phyloP scores from a whole-genome alignment of 2,329 filamentous ascomycete genomes.

The Paracamarosporium sp. region DNA sequence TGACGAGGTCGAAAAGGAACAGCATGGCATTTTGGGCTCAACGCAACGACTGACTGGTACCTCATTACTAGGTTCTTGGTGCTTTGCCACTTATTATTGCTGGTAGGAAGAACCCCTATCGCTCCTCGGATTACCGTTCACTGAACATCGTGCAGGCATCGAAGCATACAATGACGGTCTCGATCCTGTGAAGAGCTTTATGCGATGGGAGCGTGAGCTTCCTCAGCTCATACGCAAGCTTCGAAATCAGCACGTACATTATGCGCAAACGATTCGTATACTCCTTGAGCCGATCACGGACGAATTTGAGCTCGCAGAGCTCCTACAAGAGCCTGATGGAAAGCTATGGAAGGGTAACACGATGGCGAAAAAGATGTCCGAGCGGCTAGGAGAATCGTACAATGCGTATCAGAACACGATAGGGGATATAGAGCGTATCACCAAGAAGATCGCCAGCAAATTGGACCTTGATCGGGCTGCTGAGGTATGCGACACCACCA shows the following conservation, averaged over 20 bases:
- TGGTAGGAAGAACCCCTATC: slow-evolving; percentile 20
- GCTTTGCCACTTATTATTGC: slow-evolving; percentile 47
- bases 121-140: not conserved
- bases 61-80: slow-evolving; percentile 31
- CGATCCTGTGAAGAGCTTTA: slow-evolving; percentile 47
- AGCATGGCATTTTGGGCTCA: not conserved
- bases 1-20: not conserved
- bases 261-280: slow-evolving; percentile 42
- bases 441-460: slow-evolving; percentile 44
- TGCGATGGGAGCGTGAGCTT: slow-evolving; percentile 44
- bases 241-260: slow-evolving; percentile 46
- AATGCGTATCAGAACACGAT: slow-evolving; percentile 44
- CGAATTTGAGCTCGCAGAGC: slow-evolving; percentile 42
- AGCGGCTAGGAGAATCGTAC: slow-evolving; percentile 44
- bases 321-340: slow-evolving; percentile 40
- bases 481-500: slow-evolving; percentile 27
- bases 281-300: slow-evolving; percentile 45
- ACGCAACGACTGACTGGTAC: not conserved
- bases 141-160: slow-evolving; percentile 24
- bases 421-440: slow-evolving; percentile 43
- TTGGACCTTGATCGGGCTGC: slow-evolving; percentile 43
- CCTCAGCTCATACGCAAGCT: slow-evolving; percentile 45
- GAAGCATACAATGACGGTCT: slow-evolving; percentile 49
- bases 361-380: slow-evolving; percentile 34
- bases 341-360: slow-evolving; percentile 41